phyloP scores from a whole-genome alignment of 2,329 filamentous ascomycete genomes.

The Xylaria sp. region DNA sequence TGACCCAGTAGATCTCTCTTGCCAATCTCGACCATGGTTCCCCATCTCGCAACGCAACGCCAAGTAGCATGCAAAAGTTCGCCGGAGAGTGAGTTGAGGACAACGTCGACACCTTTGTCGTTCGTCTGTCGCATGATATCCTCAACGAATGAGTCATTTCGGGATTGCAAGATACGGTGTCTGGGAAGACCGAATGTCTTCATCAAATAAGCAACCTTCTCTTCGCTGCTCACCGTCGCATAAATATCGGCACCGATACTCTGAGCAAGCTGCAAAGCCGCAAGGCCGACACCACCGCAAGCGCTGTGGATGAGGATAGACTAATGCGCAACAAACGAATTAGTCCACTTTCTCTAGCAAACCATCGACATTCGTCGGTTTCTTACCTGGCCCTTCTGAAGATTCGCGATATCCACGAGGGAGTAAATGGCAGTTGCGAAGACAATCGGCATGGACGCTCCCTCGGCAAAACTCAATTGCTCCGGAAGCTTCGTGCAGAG shows the following conservation, averaged over 20 bases:
- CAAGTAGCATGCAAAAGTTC: slow-evolving; percentile 50
- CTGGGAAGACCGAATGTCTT: slow-evolving; percentile 26
- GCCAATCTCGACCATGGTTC: slow-evolving; percentile 54
- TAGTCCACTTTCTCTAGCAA: not conserved
- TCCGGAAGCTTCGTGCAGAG: slow-evolving; percentile 27
- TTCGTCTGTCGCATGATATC: slow-evolving; percentile 29
- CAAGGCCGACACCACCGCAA: slow-evolving; percentile 32
- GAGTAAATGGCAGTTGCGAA: slow-evolving; percentile 31
- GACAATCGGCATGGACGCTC: slow-evolving; percentile 25
- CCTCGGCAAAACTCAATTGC: slow-evolving; percentile 30
- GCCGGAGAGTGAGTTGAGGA: slow-evolving; percentile 49
- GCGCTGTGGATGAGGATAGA: slow-evolving; percentile 33
- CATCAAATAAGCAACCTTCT: slow-evolving; percentile 27
- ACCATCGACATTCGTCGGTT: not conserved
- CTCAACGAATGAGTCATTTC: slow-evolving; percentile 23
- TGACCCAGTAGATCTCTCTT: slow-evolving; percentile 49
- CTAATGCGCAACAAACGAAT: slow-evolving; percentile 1
- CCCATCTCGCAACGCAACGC: slow-evolving; percentile 51
- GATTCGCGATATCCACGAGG: slow-evolving; percentile 26
- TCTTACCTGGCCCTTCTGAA: slow-evolving; percentile 21
- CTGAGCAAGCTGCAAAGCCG: slow-evolving; percentile 29
- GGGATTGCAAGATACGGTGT: slow-evolving; percentile 30
- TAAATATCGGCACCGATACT: slow-evolving; percentile 31
- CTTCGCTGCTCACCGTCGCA: slow-evolving; percentile 29
- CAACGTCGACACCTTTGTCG: slow-evolving; percentile 33